Percentiles rank a stretch among this genome's conserved stretches.
These are phyloP conservation scores for Phytophthora pluvialis DNA, from an alignment of 352 stramenopile genomes.

Conservation along the genomic window DNA sequence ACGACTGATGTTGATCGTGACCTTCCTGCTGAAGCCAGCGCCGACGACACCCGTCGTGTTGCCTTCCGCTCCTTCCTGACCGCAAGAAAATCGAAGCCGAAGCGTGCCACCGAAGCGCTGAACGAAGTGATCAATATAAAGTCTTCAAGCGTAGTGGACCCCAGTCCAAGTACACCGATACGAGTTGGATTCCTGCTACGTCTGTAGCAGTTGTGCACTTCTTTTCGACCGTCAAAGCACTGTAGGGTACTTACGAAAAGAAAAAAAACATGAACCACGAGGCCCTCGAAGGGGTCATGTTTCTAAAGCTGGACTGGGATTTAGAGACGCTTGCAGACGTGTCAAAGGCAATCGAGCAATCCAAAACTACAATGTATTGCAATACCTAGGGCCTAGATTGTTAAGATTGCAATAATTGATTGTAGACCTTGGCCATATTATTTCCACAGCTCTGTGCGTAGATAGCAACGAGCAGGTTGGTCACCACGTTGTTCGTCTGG, in stretches of 20 bases:
- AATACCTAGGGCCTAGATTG: neutral
- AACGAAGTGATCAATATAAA: neutral
- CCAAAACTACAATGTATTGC: neutral
- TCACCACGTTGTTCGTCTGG: conserved; percentile 50
- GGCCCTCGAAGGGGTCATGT: conserved; percentile 1
- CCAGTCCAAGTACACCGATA: conserved; percentile 7
- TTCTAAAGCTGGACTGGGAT: conserved; percentile 8
- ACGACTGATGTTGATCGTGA: too few species aligned
- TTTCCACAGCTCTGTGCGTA: conserved; percentile 3
- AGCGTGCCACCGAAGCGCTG: neutral
- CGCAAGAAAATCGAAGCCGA: conserved; percentile 10
- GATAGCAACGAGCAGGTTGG: conserved; percentile 40
- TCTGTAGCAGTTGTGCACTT: conserved; percentile 5
- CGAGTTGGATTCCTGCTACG: conserved; percentile 5
- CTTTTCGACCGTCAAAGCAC: conserved; percentile 9
- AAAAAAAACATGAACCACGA: conserved; percentile 1
- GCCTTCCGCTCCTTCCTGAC: too few species aligned
- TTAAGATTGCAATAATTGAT: conserved; percentile 10
- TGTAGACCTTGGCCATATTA: neutral
- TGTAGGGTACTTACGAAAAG: conserved; percentile 3
- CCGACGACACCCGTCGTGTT: too few species aligned
- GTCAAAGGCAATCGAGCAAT: too few species aligned
- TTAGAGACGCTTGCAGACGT: neutral
- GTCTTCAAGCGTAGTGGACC: neutral
- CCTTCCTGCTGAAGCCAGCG: too few species aligned